phyloP scores from a whole-genome alignment of 768 basidiomycete genomes.

The Lactifluus subvellereus region DNA sequence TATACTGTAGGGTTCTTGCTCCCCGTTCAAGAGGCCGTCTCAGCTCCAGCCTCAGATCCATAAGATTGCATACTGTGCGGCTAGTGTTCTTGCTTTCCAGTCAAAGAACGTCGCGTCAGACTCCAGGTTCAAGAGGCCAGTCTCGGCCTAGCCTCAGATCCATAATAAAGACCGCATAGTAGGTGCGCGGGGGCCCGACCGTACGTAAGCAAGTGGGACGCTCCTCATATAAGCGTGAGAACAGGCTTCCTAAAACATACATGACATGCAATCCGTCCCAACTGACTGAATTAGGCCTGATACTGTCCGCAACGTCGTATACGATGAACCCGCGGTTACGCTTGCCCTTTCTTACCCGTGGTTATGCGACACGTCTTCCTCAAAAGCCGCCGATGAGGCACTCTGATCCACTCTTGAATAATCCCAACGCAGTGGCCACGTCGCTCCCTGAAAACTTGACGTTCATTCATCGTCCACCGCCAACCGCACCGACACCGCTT shows the following conservation, averaged over 20 bases:
- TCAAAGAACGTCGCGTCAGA: no score
- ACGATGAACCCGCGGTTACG: slow-evolving; percentile 10
- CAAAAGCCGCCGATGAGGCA: slow-evolving; percentile 24
- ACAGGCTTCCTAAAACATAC: neutral
- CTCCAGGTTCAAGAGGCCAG: no score
- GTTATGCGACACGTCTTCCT: slow-evolving; percentile 23
- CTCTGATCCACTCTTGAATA: slow-evolving; percentile 20
- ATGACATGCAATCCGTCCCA: no score
- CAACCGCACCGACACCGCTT: slow-evolving; percentile 64
- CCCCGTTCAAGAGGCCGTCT: no score
- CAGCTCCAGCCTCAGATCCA: no score
- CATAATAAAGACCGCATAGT: no score
- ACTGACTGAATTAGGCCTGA: neutral
- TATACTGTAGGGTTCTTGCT: no score
- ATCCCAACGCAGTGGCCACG: slow-evolving; percentile 12
- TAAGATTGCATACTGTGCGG: no score
- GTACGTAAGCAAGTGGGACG: no score
- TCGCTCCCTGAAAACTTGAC: slow-evolving; percentile 45
- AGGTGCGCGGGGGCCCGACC: no score
- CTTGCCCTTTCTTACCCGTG: slow-evolving; percentile 4
- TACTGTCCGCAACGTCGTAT: neutral
- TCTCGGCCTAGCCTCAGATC: no score
- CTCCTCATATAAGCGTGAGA: neutral
- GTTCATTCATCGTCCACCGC: slow-evolving; percentile 83
- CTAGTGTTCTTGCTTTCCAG: no score